Evolutionary conservation across 73 alveolate genomes (phyloP).

Genomic region (Halteria grandinella): DNA sequence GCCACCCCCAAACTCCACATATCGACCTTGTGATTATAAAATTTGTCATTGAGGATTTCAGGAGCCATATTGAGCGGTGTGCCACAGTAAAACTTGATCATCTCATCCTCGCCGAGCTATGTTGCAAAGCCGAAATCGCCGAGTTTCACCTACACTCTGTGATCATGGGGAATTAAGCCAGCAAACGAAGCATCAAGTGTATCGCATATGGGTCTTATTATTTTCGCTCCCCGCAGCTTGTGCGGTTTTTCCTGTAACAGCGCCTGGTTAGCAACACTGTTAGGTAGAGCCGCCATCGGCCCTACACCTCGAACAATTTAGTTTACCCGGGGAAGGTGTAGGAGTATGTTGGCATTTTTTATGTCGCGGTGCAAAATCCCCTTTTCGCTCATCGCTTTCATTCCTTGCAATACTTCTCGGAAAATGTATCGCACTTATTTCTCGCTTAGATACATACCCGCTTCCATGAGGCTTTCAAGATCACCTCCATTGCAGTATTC

Average conservation of each 20-base stretch:
- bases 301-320: no score
- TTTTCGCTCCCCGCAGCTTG: constrained; percentile 31
- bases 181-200: no score
- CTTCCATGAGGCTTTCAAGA: constrained; percentile 59
- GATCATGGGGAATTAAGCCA: no score
- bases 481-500: constrained; percentile 97
- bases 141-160: constrained; percentile 72
- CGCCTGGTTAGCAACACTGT: no score
- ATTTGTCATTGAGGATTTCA: constrained; percentile 80
- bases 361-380: constrained; percentile 85
- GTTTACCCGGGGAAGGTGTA: constrained; percentile 71
- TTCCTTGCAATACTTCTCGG: constrained; percentile 72
- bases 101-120: constrained; percentile 67
- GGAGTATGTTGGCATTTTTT: constrained; percentile 82
- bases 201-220: no score
- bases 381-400: constrained; percentile 67
- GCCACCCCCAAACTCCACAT: constrained; percentile 57
- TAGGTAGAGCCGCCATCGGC: no score
- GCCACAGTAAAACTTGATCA: constrained; percentile 89
- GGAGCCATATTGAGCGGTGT: constrained; percentile 98
- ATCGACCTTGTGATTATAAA: constrained; percentile 64
- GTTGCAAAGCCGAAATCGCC: constrained; percentile 96
- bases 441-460: constrained; percentile 66
- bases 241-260: constrained; percentile 33
- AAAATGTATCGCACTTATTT: constrained; percentile 63